Evolutionary conservation across 1,139 yeast species (phyloP).

Genomic region (Kodamaea fungicola): DNA sequence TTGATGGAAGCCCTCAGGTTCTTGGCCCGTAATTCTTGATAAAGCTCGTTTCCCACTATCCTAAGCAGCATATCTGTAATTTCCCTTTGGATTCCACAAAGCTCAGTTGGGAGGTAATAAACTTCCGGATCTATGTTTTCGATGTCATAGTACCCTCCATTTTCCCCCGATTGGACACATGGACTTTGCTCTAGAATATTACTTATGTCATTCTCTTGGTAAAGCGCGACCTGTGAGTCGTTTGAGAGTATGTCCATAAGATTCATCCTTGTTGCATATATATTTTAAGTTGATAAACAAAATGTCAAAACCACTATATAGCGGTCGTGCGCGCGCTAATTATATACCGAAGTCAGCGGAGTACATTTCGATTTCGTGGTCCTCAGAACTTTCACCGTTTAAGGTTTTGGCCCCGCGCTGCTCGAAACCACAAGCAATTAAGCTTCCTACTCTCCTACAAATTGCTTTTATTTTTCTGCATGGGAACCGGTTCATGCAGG

Average conservation of each 20-base stretch:
- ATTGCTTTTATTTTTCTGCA: no score
- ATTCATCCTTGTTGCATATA: constrained; percentile 21
- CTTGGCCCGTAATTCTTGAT: constrained; percentile 23
- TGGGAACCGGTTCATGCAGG: no score
- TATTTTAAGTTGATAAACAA: not conserved
- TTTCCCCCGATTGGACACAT: not conserved
- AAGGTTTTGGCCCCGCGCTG: no score
- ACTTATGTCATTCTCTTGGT: constrained; percentile 5
- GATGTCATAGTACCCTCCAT: constrained; percentile 1
- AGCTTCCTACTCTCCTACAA: no score
- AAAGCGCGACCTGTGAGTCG: constrained; percentile 6
- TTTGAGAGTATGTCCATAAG: constrained; percentile 37
- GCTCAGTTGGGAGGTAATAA: constrained; percentile 52
- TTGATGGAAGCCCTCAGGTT: constrained; percentile 33
- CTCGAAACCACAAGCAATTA: no score
- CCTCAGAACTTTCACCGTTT: no score
- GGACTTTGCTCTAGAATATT: constrained; percentile 3
- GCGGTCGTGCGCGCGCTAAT: not conserved
- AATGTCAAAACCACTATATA: not conserved
- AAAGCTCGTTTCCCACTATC: constrained; percentile 47
- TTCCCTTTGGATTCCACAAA: constrained; percentile 55
- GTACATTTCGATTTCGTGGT: no score
- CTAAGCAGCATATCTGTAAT: constrained; percentile 51
- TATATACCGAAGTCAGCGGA: no score
- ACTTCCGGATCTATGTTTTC: constrained; percentile 19